These are phyloP conservation scores for Mollisiaceae sp. DNA, from an alignment of 2,329 filamentous ascomycete genomes.

Conservation along the genomic window DNA sequence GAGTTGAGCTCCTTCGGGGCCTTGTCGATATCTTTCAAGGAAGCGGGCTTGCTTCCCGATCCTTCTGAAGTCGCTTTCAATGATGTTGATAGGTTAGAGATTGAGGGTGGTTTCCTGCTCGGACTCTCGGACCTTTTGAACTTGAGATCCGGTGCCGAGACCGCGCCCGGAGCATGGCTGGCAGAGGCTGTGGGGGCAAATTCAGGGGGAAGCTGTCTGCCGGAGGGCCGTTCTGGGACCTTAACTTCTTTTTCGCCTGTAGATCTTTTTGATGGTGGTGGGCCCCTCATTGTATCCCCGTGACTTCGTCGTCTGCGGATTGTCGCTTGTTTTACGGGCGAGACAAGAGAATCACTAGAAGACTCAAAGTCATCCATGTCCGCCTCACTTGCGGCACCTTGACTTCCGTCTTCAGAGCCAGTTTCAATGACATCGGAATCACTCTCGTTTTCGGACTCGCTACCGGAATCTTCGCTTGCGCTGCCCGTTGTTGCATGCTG, in stretches of 20 bases:
- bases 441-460: slow-evolving; percentile 46
- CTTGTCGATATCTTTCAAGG: slow-evolving; percentile 21
- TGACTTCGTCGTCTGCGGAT: slow-evolving; percentile 47
- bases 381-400: slow-evolving; percentile 48
- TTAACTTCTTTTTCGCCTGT: slow-evolving; percentile 39
- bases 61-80: slow-evolving; percentile 21
- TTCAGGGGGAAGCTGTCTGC: slow-evolving; percentile 15
- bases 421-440: slow-evolving; percentile 48
- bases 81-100: slow-evolving; percentile 28
- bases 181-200: slow-evolving; percentile 7
- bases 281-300: slow-evolving; percentile 46
- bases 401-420: slow-evolving; percentile 34
- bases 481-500: slow-evolving; percentile 50
- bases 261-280: slow-evolving; percentile 42
- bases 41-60: slow-evolving; percentile 25
- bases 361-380: slow-evolving; percentile 47
- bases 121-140: slow-evolving; percentile 19
- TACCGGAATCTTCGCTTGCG: slow-evolving; percentile 50
- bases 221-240: slow-evolving; percentile 31
- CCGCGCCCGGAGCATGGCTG: not conserved
- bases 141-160: slow-evolving; percentile 21
- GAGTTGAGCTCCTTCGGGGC: slow-evolving; percentile 18
- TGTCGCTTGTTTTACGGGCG: slow-evolving; percentile 21
- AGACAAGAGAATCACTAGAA: slow-evolving; percentile 30
- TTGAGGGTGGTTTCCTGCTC: slow-evolving; percentile 24